Evolutionary conservation across 2,329 filamentous ascomycete species (phyloP), one percentile per base, ranked within the genome.

Genomic region (Ophiobolus disseminans): DNA sequence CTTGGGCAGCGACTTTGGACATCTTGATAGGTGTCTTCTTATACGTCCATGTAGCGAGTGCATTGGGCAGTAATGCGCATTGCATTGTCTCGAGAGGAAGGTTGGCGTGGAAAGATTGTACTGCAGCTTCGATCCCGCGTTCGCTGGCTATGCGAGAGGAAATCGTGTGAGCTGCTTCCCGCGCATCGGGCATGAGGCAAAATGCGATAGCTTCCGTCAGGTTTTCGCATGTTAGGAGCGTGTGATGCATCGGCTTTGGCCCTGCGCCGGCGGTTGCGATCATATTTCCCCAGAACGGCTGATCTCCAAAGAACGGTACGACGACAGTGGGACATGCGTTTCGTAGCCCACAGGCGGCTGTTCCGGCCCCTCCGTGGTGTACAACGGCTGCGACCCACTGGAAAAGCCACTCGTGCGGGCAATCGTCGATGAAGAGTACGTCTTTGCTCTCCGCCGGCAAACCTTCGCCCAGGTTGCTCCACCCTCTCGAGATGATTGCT

Each of bases 401-500:
- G 69, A 95, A 95, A 0, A 95, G 76, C 90, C 90, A 95, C 72
- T 94, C 90, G 56, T 95, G 90, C 0, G 90, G 90, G 35, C 87
- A 86, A 63, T 92, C 92, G 17, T 87, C 89, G 17, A 65, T 19
- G 83, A 68, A 65, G 75, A 82, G 49, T 76, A 79, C 21, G 80
- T 71, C 31, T 72, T 69, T 40, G 1, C 35, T 38, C 2, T 51
- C 16, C 9, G 45, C 28, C n/a, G 42, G 40, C 9, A 50, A 20
- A 1, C 36, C 54, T 22, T 44, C 45, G 9, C 55, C 50, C 1
- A 61, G 37, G n/a, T 58, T 55, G 23, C 50, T 53, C 46, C 50
- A 53, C n/a, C 81, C 81, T 45, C 76, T 76, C 0, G 81, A 83
- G 0, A 86, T 73, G 3, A 85, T 74, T 1, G 80, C 81, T 30